Conservation (phyloP, 1,139 yeast genomes). For the Yamadazyma spencermartinsiae region DNA sequence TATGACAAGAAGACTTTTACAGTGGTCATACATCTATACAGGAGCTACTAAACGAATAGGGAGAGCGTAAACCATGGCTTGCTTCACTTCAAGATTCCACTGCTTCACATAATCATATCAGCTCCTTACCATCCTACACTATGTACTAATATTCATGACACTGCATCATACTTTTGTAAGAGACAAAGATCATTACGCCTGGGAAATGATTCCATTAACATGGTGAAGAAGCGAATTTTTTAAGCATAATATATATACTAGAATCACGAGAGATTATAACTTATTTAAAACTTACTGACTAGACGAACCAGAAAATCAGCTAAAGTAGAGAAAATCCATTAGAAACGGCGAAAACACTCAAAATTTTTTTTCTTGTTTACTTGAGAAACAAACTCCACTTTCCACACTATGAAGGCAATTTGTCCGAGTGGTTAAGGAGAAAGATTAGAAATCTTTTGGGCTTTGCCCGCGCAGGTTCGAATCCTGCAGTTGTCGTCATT, state of each 20-base stretch:
- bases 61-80: too few relatives aligned
- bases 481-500: conserved; percentile 79
- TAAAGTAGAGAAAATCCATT: background rate
- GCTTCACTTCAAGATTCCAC: too few relatives aligned
- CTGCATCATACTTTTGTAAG: too few relatives aligned
- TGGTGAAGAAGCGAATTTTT: background rate
- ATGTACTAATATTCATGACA: too few relatives aligned
- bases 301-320: background rate
- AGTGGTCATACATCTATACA: too few relatives aligned
- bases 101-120: too few relatives aligned
- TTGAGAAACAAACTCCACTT: background rate
- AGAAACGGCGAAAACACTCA: background rate
- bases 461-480: conserved; percentile 87
- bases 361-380: background rate
- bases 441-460: conserved; percentile 54
- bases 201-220: too few relatives aligned
- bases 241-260: background rate
- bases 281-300: background rate
- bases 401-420: conserved; percentile 34
- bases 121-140: too few relatives aligned
- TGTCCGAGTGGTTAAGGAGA: conserved; percentile 57
- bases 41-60: too few relatives aligned
- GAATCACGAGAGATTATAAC: background rate
- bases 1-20: too few relatives aligned
- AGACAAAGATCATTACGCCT: background rate